Conservation (phyloP, 345 rosid species). For the Cardamine occulta region DNA sequence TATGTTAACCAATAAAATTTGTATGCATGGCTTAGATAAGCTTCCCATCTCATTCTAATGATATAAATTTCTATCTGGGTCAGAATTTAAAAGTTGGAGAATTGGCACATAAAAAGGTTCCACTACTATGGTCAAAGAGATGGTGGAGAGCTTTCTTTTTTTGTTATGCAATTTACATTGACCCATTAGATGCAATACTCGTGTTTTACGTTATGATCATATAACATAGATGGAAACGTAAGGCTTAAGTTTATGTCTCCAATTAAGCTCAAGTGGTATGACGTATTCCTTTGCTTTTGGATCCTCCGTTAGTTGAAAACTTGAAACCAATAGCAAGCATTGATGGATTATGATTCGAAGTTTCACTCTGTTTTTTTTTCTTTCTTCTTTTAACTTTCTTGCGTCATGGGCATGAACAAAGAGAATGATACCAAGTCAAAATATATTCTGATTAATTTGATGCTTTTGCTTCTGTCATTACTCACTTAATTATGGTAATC, state of each 20-base stretch:
- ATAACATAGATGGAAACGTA: conserved; percentile 40
- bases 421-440: conserved; percentile 44
- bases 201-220: conserved; percentile 31
- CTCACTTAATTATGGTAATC: conserved; percentile 41
- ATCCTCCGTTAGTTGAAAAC: conserved; percentile 34
- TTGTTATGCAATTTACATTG: conserved; percentile 32
- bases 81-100: conserved; percentile 31
- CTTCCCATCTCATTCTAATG: conserved; percentile 32
- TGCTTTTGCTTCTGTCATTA: conserved; percentile 47
- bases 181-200: conserved; percentile 38
- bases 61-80: conserved; percentile 23
- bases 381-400: conserved; percentile 21
- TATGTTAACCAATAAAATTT: conserved; percentile 32
- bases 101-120: conserved; percentile 38
- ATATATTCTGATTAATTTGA: conserved; percentile 33
- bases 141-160: conserved; percentile 29
- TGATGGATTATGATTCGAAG: conserved; percentile 43
- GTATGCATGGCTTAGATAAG: conserved; percentile 37
- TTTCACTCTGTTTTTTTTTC: conserved; percentile 25
- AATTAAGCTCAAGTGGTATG: conserved; percentile 41
- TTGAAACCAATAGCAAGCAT: conserved; percentile 40
- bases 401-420: conserved; percentile 42
- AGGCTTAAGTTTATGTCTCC: conserved; percentile 47
- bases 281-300: conserved; percentile 43
- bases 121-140: conserved; percentile 46